These are phyloP conservation scores for Russula virescens DNA, from an alignment of 768 basidiomycete species.

Conservation along the genomic window DNA sequence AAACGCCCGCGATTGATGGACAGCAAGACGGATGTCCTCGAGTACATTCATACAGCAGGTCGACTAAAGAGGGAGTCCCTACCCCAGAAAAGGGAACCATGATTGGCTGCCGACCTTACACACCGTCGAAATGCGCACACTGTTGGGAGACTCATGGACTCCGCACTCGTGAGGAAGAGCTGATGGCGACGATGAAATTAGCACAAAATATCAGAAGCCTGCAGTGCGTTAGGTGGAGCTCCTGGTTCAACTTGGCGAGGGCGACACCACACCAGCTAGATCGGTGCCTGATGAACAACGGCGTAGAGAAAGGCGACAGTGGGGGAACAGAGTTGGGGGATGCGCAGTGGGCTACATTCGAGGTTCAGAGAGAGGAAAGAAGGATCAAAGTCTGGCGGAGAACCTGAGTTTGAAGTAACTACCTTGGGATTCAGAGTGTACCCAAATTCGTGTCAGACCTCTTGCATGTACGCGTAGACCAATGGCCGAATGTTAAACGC, in stretches of 20 bases:
- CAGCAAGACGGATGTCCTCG: slow-evolving; percentile 1
- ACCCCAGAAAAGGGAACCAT: neutral
- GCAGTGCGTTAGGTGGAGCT: slow-evolving; percentile 23
- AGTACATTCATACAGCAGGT: slow-evolving; percentile 18
- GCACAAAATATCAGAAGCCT: slow-evolving; percentile 22
- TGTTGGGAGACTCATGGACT: slow-evolving; percentile 21
- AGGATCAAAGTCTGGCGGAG: slow-evolving; percentile 40
- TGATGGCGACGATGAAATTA: slow-evolving; percentile 21
- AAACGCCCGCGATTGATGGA: slow-evolving; percentile 13
- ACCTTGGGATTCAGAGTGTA: neutral
- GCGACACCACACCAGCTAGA: slow-evolving; percentile 3
- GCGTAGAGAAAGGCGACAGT: neutral
- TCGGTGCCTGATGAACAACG: neutral
- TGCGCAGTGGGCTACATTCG: slow-evolving; percentile 34
- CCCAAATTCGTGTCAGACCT: too few species aligned
- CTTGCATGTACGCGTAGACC: too few species aligned
- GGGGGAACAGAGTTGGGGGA: neutral
- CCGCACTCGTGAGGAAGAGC: slow-evolving; percentile 20
- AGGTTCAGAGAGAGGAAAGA: slow-evolving; percentile 38
- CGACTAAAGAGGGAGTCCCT: neutral
- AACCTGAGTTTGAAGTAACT: slow-evolving; percentile 31
- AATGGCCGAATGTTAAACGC: too few species aligned
- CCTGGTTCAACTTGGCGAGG: slow-evolving; percentile 22
- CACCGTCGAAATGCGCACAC: slow-evolving; percentile 22
- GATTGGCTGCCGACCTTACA: slow-evolving; percentile 15